Evolutionary conservation across 495 filamentous ascomycete genomes (phyloP), one percentile per base, ranked within the genome.

Genomic region (Schizothecium vesticola): DNA sequence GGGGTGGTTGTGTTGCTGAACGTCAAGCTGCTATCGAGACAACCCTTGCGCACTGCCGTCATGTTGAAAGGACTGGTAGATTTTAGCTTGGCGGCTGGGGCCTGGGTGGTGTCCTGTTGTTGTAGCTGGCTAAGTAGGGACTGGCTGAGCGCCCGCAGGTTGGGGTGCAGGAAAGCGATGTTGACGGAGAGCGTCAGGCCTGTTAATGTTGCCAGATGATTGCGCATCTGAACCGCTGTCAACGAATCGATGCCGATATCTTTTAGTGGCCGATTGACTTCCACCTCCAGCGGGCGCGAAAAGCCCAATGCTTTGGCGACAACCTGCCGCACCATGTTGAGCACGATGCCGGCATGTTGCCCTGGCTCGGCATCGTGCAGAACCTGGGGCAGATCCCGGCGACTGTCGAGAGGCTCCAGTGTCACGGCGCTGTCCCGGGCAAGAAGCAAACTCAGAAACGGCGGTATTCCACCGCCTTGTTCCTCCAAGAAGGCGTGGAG

Each of bases 221-320:
- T 77, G 59, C 75, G 75, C 13, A 73, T 68, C 63, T 70, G 67
- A 24, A 77, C 69, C n/a, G 75, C 71, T n/a, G 71, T 73, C 71
- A 77, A 69, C 3, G 75, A 77, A 58, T 77, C 75, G 55, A 77
- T 67, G 9, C 73, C 75, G 26, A 77, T 69, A 19, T 73, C 73
- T 22, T 74, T 19, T 36, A 77, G 56, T n/a, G 74, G 70, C 12
- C 29, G 67, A 23, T 68, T 36, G 28, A 69, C 64, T 25, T 77
- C 74, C 23, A 77, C 65, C n/a, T 76, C 68, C 22, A 56, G 12
- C 22, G 62, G 57, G 21, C 21, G 23, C 3, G 60, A 61, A 61
- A 71, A 74, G 0, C 72, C 74, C 43, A 77, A 67, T 1, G 70
- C 63, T 67, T 70, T 77, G 66, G 74, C 73, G 31, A 74, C 66